Conservation (phyloP, 1,284 basidiomycete genomes). For the Amylostereum chailletii region DNA sequence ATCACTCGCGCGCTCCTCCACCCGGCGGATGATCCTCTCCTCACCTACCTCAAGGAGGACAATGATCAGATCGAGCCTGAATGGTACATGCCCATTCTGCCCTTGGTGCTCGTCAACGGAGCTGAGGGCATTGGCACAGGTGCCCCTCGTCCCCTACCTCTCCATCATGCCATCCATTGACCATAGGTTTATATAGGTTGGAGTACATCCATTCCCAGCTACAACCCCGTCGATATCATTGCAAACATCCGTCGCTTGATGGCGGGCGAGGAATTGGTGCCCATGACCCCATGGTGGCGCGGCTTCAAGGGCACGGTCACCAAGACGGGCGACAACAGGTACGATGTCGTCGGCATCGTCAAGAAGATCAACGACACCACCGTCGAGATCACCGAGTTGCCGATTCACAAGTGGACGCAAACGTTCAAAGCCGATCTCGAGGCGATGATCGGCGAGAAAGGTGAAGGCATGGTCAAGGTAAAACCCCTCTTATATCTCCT, state of each 20-base stretch:
- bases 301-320: constrained; percentile 91
- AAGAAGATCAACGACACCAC: constrained; percentile 81
- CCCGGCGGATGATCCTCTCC: constrained; percentile 77
- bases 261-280: constrained; percentile 75
- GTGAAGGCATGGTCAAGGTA: constrained; percentile 60
- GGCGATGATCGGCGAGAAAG: constrained; percentile 67
- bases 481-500: constrained; percentile 4
- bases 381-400: constrained; percentile 92
- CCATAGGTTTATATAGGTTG: constrained; percentile 53
- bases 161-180: neutral
- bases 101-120: constrained; percentile 89
- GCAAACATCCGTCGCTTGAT: constrained; percentile 84
- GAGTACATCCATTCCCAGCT: constrained; percentile 92
- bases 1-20: constrained; percentile 82
- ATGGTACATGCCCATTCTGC: constrained; percentile 89
- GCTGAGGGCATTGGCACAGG: constrained; percentile 98
- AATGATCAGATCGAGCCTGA: constrained; percentile 88
- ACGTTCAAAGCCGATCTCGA: constrained; percentile 90
- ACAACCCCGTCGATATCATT: constrained; percentile 89
- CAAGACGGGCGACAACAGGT: constrained; percentile 76
- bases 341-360: constrained; percentile 74
- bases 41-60: constrained; percentile 85
- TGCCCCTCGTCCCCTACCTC: constrained; percentile 21
- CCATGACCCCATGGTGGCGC: constrained; percentile 96
- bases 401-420: constrained; percentile 94